phyloP scores from a whole-genome alignment of 768 basidiomycete species.

The Podaxis mareebaensis region DNA sequence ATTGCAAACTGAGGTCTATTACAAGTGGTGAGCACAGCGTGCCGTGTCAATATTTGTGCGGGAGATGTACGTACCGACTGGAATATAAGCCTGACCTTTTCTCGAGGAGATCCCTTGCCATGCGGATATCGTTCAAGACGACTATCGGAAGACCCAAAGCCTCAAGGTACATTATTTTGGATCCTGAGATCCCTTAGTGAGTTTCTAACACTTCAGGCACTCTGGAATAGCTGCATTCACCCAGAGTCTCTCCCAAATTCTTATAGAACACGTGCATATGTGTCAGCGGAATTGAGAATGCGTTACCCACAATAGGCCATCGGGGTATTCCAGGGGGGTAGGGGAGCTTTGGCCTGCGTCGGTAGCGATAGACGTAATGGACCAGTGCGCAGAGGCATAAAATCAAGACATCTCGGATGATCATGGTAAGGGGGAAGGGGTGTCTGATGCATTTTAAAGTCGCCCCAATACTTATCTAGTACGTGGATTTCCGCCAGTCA shows the following conservation, averaged over 20 bases:
- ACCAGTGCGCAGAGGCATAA: not conserved
- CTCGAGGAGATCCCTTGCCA: slow-evolving; percentile 16
- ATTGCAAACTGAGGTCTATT: slow-evolving; percentile 1
- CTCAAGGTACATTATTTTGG: slow-evolving; percentile 13
- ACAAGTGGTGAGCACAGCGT: not conserved
- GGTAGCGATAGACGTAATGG: not conserved
- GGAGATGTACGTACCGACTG: not conserved
- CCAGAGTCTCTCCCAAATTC: slow-evolving; percentile 13
- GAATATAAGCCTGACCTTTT: slow-evolving; percentile 17
- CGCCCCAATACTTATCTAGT: no score
- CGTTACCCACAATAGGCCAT: slow-evolving; percentile 17
- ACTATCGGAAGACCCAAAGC: slow-evolving; percentile 4
- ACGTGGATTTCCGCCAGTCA: no score
- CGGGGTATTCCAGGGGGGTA: slow-evolving; percentile 12
- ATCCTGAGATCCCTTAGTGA: not conserved
- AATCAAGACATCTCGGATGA: not conserved
- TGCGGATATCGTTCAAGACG: slow-evolving; percentile 12
- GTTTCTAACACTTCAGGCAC: not conserved
- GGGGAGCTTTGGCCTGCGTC: not conserved
- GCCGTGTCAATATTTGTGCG: not conserved
- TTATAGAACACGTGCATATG: slow-evolving; percentile 8
- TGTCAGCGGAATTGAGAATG: slow-evolving; percentile 13
- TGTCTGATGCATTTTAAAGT: no score
- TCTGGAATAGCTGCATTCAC: not conserved
- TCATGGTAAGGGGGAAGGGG: not conserved